Evolutionary conservation across 768 basidiomycete genomes (phyloP).

Genomic region (Rhizopogon vinicolor): DNA sequence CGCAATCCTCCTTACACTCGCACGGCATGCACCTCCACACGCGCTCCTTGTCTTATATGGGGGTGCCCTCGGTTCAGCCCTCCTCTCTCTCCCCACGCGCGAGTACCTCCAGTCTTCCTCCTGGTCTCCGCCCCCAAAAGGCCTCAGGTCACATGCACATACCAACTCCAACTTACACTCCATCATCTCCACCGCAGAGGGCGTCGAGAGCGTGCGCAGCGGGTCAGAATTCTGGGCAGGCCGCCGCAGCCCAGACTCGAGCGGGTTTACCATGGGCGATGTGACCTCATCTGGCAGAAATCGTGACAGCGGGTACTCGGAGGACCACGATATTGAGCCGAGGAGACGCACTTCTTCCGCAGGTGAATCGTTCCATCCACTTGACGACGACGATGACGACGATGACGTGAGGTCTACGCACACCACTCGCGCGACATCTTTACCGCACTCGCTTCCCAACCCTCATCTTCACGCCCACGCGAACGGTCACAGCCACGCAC

Average conservation of each 20-base stretch:
- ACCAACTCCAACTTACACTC: slow-evolving; percentile 9
- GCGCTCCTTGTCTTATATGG: slow-evolving; percentile 80
- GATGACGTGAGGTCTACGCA: slow-evolving; percentile 18
- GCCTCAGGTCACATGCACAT: slow-evolving; percentile 14
- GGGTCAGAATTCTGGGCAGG: slow-evolving; percentile 79
- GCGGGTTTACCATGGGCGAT: background rate
- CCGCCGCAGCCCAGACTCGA: slow-evolving; percentile 8
- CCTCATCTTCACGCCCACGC: background rate
- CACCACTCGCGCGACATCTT: background rate
- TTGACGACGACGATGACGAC: slow-evolving; percentile 22
- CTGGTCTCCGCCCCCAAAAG: slow-evolving; percentile 42
- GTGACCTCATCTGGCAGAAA: slow-evolving; percentile 4
- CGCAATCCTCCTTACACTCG: slow-evolving; percentile 71
- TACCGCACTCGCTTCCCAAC: slow-evolving; percentile 9
- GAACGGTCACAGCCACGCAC: background rate
- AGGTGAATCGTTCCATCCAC: slow-evolving; percentile 27
- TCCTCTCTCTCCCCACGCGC: slow-evolving; percentile 74
- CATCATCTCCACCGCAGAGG: slow-evolving; percentile 15
- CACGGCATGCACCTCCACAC: slow-evolving; percentile 62
- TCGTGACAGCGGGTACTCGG: slow-evolving; percentile 12
- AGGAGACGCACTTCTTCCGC: slow-evolving; percentile 5
- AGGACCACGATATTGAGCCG: background rate
- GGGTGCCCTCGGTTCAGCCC: slow-evolving; percentile 75
- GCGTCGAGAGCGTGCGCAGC: slow-evolving; percentile 47
- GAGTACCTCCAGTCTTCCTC: slow-evolving; percentile 86